These are phyloP conservation scores for Cyclanthera cordifolia DNA, from an alignment of 306 rosid species.

Conservation along the genomic window DNA sequence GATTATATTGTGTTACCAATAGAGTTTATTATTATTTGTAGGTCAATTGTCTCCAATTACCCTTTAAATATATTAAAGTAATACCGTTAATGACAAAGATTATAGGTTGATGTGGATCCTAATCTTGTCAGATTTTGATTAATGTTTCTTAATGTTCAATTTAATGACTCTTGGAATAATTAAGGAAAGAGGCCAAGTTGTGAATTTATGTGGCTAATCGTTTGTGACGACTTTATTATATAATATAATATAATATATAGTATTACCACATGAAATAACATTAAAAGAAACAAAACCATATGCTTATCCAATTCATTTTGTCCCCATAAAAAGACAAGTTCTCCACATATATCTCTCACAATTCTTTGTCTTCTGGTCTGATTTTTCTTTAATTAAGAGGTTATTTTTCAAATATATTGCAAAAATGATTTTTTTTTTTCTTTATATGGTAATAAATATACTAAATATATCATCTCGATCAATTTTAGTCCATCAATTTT, in stretches of 20 bases:
- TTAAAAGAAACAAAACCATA: constrained; percentile 7
- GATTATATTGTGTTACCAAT: no score
- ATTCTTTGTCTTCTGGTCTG: not conserved
- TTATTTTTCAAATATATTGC: no score
- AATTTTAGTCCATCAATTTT: no score
- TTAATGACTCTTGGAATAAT: constrained; percentile 7
- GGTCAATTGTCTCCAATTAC: not conserved
- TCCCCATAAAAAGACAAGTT: not conserved
- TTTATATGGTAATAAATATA: no score
- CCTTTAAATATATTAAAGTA: no score
- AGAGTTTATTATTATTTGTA: no score
- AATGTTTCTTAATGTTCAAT: not conserved
- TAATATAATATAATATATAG: not conserved
- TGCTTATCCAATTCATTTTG: constrained; percentile 10
- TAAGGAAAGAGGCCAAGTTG: not conserved
- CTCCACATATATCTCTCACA: not conserved
- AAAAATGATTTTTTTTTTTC: no score
- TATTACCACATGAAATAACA: not conserved
- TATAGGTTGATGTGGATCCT: no score
- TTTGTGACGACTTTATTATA: not conserved
- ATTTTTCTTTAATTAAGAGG: no score
- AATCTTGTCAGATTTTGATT: not conserved
- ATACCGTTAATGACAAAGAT: no score
- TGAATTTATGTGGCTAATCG: constrained; percentile 6
- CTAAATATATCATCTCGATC: no score